Base-by-base conservation (phyloP, 768 basidiomycete species). In the Wakefieldia striispora region DNA sequence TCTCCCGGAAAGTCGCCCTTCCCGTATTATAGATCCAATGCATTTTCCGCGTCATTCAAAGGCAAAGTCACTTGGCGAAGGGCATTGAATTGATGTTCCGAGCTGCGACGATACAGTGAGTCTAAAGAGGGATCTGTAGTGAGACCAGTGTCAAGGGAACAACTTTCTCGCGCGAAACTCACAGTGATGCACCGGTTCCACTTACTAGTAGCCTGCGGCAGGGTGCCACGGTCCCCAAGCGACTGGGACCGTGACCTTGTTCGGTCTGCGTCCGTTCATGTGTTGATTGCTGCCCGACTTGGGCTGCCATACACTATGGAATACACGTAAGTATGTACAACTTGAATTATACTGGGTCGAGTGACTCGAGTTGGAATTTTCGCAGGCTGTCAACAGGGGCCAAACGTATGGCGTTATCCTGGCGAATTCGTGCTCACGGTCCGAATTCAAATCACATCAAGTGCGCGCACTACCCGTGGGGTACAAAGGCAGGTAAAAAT, bases 1-100 rank as follows among this genome's bases (percentile, higher is more conserved):
- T n/a, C n/a, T n/a, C 24, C 24, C 24, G 7, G 27, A 6, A 24
- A 88, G 75, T 2, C 81, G 3, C 84, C 53, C 83, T 83, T 63
- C 84, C 86, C 0, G 80, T 75, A 51, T 84, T 84, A 33, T 33
- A 13, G 6, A 24, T 24, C 7, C 24, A 24, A 24, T n/a, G n/a
- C n/a, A 7, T 49, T 16, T 41, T 43, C 29, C 31, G 47, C 44
- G 9, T 3, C 6, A 7, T 19, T 29, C 34, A 12, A 24, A 27
- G 19, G 8, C 24, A 13, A 27, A 14, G 56, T 34, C 50, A 81
- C 83, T 84, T 62, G 80, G 72, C 43, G 83, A 80, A 20, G 43
- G 19, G 20, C 16, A 36, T 12, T 24, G 38, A 1, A 2, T 43
- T 26, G 24, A 19, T 6, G 10, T 39, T 52, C 38, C 42, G 23